Base-by-base conservation (phyloP, 805 yeast species). In the Cyberlindnera veronae region DNA sequence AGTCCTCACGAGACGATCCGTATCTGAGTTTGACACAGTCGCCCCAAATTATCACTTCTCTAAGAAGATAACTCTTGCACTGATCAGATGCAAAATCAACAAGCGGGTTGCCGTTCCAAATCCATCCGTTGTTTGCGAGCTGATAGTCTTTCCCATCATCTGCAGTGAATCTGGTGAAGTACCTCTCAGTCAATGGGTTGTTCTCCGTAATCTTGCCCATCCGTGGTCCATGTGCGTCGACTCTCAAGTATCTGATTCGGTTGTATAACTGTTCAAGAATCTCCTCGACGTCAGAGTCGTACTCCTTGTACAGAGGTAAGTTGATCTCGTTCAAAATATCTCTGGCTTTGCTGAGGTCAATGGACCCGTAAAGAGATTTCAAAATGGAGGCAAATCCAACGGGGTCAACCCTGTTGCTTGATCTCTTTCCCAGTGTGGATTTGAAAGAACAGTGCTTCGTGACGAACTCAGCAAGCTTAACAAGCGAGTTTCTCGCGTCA, bases 1-100 rank as follows among this genome's bases (percentile, higher is more conserved):
- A 87, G 58, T 91, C 98, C 41, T 79, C 75, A 2, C 84, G 86
- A 4, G 70, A 66, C 0, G 64, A 46, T 4, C 98, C 99, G 59
- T 89, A 91, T 44, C 99, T 74, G 48, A 91, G 68, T 60, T 91
- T 91, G 41, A 91, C 90, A 69, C 99, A 91, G 59, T 91, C 99
- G 3, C 96, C 93, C 99, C 99, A 91, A 19, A 91, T 86, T 50
- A 91, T 89, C 11, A 91, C 95, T 61, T 91, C 96, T 58, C 99
- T 76, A 38, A 95, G 72, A 36, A 91, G 64, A 57, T 93, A 91
- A 4, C 95, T 90, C 55, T 77, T 83, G 5, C 95, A 79, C 39
- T 79, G 53, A 21, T 72, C 62, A 0, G 95, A 84, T 0, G 98
- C 99, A 72, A 91, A 91, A 64, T 91, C 98, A 3, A 87, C 83